Base-by-base conservation (phyloP, 495 filamentous ascomycete species). In the Talaromyces adpressus region DNA sequence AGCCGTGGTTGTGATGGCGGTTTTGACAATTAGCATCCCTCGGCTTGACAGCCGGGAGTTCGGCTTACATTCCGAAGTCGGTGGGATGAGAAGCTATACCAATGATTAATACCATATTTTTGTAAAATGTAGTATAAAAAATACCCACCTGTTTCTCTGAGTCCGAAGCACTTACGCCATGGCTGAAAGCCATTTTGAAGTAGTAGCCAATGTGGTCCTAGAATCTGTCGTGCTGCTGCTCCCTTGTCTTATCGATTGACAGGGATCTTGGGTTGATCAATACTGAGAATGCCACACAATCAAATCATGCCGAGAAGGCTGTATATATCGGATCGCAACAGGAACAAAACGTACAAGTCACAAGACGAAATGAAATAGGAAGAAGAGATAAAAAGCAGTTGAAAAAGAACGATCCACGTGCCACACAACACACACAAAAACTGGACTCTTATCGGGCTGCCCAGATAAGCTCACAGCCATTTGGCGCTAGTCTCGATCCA, bases 121-220 rank as follows among this genome's bases (percentile, higher is more conserved):
- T 8, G n/a, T n/a, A n/a, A n/a, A n/a, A n/a, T n/a, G 22, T 22
- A 39, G n/a, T 16, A 41, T 41, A 1, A 11, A 41, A 41, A 16
- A 41, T n/a, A 8, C 57, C 18, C 34, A 59, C 57, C 32, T 59
- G 57, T n/a, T 59, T 59, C 57, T 59, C 57, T 12, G 57, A 41
- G 57, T 59, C 57, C 7, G 57, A 22, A n/a, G 30, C 30, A 4
- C 16, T 6, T 9, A 41, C 36, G 36, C 36, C 36, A 41, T 41
- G 36, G 36, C 36, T 41, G 36, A 41, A 16, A 14, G 36, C 36
- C 36, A 41, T 41, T 41, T 41, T 41, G 36, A 41, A 41, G 36
- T 41, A 41, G 36, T 41, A 41, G 27, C 3, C 3, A 12, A 4
- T 39, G 4, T 16, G 12, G 11, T 39, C 36, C 9, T 34, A 36